Percentiles rank a stretch among this genome's conserved stretches.
phyloP scores from a whole-genome alignment of 305 asterid species.

The Striga hermonthica region DNA sequence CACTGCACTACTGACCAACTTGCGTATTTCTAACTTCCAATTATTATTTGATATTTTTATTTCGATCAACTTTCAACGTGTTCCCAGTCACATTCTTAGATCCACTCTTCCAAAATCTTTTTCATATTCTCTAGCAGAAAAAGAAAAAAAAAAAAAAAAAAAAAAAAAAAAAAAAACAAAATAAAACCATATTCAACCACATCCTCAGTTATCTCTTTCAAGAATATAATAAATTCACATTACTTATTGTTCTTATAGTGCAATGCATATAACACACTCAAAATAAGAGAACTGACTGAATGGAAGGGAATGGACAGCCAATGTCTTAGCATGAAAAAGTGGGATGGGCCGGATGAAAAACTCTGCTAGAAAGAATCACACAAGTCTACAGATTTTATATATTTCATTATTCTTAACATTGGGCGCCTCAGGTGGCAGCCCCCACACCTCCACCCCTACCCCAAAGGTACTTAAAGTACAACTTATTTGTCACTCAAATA shows the following conservation, averaged over 20 bases:
- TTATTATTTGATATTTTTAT: not conserved
- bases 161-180: not conserved
- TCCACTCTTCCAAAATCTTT: not conserved
- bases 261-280: not conserved
- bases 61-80: not conserved
- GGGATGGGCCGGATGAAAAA: no score
- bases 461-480: no score
- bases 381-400: no score
- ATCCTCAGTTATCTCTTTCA: not conserved
- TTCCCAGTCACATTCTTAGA: not conserved
- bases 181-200: not conserved
- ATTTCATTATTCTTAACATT: no score
- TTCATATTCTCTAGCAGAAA: not conserved
- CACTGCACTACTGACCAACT: not conserved
- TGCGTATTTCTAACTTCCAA: not conserved
- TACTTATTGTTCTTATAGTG: not conserved
- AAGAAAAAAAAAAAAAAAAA: not conserved
- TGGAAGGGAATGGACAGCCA: no score
- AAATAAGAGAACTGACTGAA: not conserved
- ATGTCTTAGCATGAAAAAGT: no score
- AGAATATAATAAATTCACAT: not conserved
- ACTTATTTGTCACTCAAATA: not conserved
- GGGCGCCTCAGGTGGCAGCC: no score
- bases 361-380: no score
- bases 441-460: no score